Evolutionary conservation across 2,329 filamentous ascomycete species (phyloP), one percentile per base, ranked within the genome.

Genomic region (Amesomyces nigricolor): DNA sequence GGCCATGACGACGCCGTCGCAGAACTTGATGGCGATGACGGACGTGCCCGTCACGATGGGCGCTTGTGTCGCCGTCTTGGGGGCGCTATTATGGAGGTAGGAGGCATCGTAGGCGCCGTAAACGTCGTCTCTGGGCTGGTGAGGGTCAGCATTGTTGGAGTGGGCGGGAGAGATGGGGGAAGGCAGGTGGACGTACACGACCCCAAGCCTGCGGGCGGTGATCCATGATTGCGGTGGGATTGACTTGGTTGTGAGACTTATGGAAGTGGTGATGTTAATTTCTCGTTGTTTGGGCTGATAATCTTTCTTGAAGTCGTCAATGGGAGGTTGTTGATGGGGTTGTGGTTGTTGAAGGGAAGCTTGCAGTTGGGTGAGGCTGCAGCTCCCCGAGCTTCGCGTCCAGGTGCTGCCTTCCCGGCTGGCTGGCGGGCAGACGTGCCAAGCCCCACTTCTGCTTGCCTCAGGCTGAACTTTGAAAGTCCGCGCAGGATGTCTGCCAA

Each of bases 21-120:
- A 92, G 81, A 91, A 99, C 79, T 97, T 97, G 71, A 96, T 81
- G 62, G 87, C 94, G 55, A 99, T 75, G 61, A 99, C 94, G 51
- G 94, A 97, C 48, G 94, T 97, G 69, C 94, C 94, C 51, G 94
- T 99, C 60, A 99, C 94, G 64, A 95, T 87, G 67, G 94, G 94
- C 32, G 85, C 85, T 75, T 96, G 91, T 53, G 94, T 96, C 74
- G 95, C 89, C 68, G 91, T 83, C 70, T 83, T 91, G 56, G 91
- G 89, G 54, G 78, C 79, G 65, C 74, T 78, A 50, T 74, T 77
- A 66, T 89, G 83, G 70, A 97, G 86, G 72, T 92, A 91, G 57
- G 91, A 89, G 68, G 80, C 77, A 75, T 97, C 89, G 75, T 99
- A 99, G 67, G 87, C 79, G 66, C 94, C 94, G 76, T 97, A 99